A percentile compares a stretch with the other conserved stretches of the same genome.
These are phyloP conservation scores for Euphorbia pulcherrima DNA, from an alignment of 345 rosid genomes.

Conservation along the genomic window DNA sequence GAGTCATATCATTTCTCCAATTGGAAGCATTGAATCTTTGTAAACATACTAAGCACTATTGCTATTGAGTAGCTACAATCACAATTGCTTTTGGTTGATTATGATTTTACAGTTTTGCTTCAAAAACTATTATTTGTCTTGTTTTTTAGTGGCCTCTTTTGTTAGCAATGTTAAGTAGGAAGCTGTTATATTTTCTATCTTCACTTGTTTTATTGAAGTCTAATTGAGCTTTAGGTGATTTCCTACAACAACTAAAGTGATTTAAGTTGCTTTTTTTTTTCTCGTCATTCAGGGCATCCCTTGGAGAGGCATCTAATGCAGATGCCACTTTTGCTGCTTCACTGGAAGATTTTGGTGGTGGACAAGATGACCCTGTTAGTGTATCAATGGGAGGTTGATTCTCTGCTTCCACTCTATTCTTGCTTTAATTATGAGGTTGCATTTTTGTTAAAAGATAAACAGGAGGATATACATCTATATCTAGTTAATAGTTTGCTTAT, in stretches of 20 bases:
- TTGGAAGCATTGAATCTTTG: neutral
- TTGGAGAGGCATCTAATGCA: slow-evolving; percentile 67
- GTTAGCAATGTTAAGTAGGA: neutral
- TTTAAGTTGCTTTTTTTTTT: neutral
- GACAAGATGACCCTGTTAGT: slow-evolving; percentile 80
- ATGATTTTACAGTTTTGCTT: neutral
- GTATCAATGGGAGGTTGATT: slow-evolving; percentile 65
- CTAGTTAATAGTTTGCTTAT: neutral
- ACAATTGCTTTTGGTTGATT: neutral
- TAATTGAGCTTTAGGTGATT: neutral
- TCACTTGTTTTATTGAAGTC: neutral
- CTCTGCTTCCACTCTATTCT: slow-evolving; percentile 11
- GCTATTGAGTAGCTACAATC: neutral
- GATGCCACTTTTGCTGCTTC: slow-evolving; percentile 63
- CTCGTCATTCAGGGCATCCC: slow-evolving; percentile 47
- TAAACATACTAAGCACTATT: neutral
- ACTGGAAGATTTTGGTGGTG: slow-evolving; percentile 81
- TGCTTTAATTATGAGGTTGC: neutral
- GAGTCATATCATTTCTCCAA: neutral
- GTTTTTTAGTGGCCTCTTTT: neutral
- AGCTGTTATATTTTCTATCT: neutral
- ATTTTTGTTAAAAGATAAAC: neutral
- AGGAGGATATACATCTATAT: neutral
- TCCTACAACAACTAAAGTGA: neutral
- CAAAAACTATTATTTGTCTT: neutral